Conservation (phyloP, 1,284 basidiomycete species). For the Mycena citricolor region DNA sequence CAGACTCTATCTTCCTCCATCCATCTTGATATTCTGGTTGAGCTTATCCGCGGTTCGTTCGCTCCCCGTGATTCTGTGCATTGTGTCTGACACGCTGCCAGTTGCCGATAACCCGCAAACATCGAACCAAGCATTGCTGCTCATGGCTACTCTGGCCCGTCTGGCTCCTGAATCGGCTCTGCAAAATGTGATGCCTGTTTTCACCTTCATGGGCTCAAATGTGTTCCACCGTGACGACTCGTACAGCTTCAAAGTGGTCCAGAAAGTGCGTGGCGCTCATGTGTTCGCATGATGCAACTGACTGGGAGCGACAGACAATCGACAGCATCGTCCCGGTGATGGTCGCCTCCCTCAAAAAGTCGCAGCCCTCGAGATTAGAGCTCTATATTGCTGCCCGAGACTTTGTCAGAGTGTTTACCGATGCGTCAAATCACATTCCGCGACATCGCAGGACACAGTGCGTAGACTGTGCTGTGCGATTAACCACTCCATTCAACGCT, state of each 20-base stretch:
- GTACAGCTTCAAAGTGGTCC: slow-evolving; percentile 93
- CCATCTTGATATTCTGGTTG: slow-evolving; percentile 80
- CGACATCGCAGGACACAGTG: slow-evolving; percentile 83
- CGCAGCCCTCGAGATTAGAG: slow-evolving; percentile 52
- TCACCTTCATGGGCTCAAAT: slow-evolving; percentile 98
- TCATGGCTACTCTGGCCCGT: slow-evolving; percentile 83
- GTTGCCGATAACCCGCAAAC: slow-evolving; percentile 92
- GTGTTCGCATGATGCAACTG: neutral
- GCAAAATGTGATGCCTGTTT: slow-evolving; percentile 97
- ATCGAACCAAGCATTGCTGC: slow-evolving; percentile 89
- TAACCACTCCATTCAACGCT: too few species aligned
- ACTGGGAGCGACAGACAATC: slow-evolving; percentile 63
- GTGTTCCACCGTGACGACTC: slow-evolving; percentile 96
- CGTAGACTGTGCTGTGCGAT: slow-evolving; percentile 35
- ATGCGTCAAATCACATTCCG: slow-evolving; percentile 85
- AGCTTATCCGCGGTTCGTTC: slow-evolving; percentile 75
- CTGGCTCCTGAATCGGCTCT: slow-evolving; percentile 89
- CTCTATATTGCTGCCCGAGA: slow-evolving; percentile 68
- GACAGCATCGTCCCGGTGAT: slow-evolving; percentile 94
- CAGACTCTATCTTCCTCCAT: slow-evolving; percentile 58
- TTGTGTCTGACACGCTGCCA: slow-evolving; percentile 33
- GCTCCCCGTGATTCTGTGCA: neutral
- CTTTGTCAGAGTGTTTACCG: slow-evolving; percentile 86
- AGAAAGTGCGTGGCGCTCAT: slow-evolving; percentile 58
- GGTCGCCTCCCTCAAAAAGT: slow-evolving; percentile 69